These are phyloP conservation scores for Plasmodium vinckei DNA, from an alignment of 169 alveolate species.

Conservation along the genomic window DNA sequence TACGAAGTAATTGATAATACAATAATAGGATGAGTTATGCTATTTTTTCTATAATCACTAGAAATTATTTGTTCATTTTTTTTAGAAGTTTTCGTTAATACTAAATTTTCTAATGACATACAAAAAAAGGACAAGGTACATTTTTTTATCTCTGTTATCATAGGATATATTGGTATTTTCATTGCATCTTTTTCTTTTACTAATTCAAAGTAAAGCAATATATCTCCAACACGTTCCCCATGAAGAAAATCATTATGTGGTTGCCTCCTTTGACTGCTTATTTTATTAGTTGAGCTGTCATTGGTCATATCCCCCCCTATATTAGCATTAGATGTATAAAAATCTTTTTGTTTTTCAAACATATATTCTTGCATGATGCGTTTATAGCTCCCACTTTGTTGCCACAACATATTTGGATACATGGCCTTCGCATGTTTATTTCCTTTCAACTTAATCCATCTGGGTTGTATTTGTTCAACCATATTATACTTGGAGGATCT, in stretches of 20 bases:
- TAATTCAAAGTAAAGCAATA: constrained; percentile 87
- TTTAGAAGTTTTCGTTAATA: constrained; percentile 60
- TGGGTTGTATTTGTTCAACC: constrained; percentile 82
- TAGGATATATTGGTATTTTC: constrained; percentile 88
- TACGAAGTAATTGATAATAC: constrained; percentile 69
- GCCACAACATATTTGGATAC: constrained; percentile 71
- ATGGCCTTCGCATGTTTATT: constrained; percentile 77
- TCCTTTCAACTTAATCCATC: constrained; percentile 90
- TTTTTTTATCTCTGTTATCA: constrained; percentile 88
- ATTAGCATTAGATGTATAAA: not conserved
- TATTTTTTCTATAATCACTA: not conserved
- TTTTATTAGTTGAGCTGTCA: not conserved
- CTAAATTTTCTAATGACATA: constrained; percentile 85
- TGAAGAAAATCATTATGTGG: constrained; percentile 47
- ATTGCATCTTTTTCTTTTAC: constrained; percentile 87
- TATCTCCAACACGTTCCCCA: constrained; percentile 82
- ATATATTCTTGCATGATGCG: constrained; percentile 52
- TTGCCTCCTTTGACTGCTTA: constrained; percentile 19
- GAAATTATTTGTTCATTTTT: constrained; percentile 14
- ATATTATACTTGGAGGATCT: constrained; percentile 73
- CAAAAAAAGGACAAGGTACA: constrained; percentile 83
- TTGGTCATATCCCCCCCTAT: not conserved
- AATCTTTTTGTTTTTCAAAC: constrained; percentile 50
- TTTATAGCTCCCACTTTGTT: constrained; percentile 54
- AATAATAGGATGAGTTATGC: constrained; percentile 55